Conservation (phyloP, 176 grass and related monocot species). For the Oryza glumipatula region DNA sequence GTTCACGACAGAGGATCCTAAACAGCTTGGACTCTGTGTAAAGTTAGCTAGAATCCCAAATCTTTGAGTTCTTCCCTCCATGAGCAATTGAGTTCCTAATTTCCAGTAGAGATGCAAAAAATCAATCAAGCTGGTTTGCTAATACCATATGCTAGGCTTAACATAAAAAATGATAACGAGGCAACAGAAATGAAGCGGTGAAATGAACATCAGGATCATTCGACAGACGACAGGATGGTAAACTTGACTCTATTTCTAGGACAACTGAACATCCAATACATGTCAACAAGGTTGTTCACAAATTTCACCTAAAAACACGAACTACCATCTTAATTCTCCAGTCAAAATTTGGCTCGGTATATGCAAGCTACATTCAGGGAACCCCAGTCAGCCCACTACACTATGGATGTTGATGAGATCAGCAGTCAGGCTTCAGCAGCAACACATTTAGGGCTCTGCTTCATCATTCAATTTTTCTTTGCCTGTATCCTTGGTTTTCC, state of each 20-base stretch:
- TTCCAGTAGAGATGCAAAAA: neutral
- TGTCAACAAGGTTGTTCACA: conserved; percentile 17
- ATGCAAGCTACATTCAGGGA: conserved; percentile 31
- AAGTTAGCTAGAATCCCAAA: too few relatives aligned
- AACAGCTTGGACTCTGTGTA: neutral
- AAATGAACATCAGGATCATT: neutral
- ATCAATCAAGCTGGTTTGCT: neutral
- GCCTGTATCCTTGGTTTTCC: conserved; percentile 34
- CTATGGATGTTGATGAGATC: conserved; percentile 44
- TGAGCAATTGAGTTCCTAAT: neutral
- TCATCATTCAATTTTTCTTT: conserved; percentile 37
- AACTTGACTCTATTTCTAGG: neutral
- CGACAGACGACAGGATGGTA: neutral
- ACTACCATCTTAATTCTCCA: conserved; percentile 9
- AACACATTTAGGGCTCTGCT: conserved; percentile 21
- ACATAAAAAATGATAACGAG: neutral
- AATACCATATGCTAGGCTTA: neutral
- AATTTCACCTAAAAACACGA: conserved; percentile 20
- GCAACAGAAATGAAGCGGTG: neutral
- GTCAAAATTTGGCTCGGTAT: conserved; percentile 36
- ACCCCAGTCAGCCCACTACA: conserved; percentile 42
- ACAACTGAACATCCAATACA: neutral
- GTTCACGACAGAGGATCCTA: neutral
- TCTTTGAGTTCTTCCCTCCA: neutral
- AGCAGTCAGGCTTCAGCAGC: conserved; percentile 24